These are phyloP conservation scores for Silene uniflora DNA, from an alignment of 148 eudicot species.

Conservation along the genomic window DNA sequence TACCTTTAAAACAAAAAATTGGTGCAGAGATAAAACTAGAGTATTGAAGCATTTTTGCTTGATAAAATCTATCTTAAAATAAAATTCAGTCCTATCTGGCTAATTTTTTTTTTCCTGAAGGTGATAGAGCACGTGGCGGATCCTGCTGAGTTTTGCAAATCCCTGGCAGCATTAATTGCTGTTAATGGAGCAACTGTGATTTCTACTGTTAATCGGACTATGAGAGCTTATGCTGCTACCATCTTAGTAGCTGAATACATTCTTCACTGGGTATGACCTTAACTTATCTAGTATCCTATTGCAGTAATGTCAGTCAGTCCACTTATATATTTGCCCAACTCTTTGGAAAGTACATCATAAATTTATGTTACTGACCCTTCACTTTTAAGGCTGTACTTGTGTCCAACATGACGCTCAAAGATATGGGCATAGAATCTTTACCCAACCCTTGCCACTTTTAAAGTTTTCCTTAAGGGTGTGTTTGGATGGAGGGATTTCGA, in stretches of 20 bases:
- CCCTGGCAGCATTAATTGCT: slow-evolving; percentile 67
- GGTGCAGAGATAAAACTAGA: background rate
- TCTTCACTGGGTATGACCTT: slow-evolving; percentile 72
- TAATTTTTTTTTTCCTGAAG: slow-evolving; percentile 28
- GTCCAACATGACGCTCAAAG: no score
- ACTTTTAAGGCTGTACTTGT: no score
- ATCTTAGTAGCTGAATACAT: slow-evolving; percentile 74
- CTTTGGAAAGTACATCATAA: no score
- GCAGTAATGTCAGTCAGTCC: background rate
- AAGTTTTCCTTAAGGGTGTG: no score
- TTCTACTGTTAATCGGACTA: slow-evolving; percentile 84
- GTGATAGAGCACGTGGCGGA: slow-evolving; percentile 94
- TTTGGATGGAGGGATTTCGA: no score
- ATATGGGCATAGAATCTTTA: no score
- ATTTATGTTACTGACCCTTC: no score
- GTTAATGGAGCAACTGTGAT: slow-evolving; percentile 77
- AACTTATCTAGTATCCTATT: background rate
- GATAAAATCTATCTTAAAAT: background rate
- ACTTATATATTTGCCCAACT: background rate
- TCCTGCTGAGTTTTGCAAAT: slow-evolving; percentile 89
- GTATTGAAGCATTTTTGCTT: background rate
- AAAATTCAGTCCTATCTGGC: background rate
- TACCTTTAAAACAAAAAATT: background rate
- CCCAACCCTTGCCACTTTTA: no score
- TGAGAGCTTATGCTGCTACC: slow-evolving; percentile 84